Evolutionary conservation across 2,329 filamentous ascomycete genomes (phyloP), one percentile per base, ranked within the genome.

Genomic region (Didymellaceae sp.): DNA sequence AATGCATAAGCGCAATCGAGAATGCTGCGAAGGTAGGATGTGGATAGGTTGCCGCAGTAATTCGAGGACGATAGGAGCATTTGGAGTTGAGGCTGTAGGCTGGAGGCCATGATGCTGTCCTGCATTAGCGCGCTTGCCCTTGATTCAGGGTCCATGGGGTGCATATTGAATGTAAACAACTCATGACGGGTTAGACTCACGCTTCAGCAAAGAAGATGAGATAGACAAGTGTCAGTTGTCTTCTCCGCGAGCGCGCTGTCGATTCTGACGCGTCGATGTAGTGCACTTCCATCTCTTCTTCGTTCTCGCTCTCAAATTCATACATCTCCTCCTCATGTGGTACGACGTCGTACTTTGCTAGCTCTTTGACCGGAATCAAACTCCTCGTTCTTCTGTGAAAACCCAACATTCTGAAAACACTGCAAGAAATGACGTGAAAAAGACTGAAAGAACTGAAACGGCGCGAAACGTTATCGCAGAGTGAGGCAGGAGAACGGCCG

Each of bases 1-100:
- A 79, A 75, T 16, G 75, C 76, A 57, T 78, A 80, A 17, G 77
- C 75, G 63, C 76, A 78, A 46, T 78, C 75, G 34, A 79, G 69
- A n/a, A 78, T 73, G 44, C 76, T 77, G 43, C 74, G 73, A 37
- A 78, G 67, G 45, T 79, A 79, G 2, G 75, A 76, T 2, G 74
- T 73, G 20, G 77, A 75, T 30, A 77, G 71, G 43, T 69, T 74
- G 33, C 75, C 73, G 57, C 77, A 79, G 46, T 69, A 75, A 22
- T 76, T 69, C 18, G 74, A 67, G n/a, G 74, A 74, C 3, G 74
- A 72, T 20, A 78, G 64, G 14, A 79, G 70, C 65, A 78, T 75
- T 52, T 75, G 74, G 30, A 79, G 73, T 50, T 78, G 77, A 11
- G 76, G 73, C 39, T 77, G 75, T 6, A 79, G 70, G 43, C 75